phyloP scores from a whole-genome alignment of 2,329 filamentous ascomycete species.

The Fusarium verticillioides region DNA sequence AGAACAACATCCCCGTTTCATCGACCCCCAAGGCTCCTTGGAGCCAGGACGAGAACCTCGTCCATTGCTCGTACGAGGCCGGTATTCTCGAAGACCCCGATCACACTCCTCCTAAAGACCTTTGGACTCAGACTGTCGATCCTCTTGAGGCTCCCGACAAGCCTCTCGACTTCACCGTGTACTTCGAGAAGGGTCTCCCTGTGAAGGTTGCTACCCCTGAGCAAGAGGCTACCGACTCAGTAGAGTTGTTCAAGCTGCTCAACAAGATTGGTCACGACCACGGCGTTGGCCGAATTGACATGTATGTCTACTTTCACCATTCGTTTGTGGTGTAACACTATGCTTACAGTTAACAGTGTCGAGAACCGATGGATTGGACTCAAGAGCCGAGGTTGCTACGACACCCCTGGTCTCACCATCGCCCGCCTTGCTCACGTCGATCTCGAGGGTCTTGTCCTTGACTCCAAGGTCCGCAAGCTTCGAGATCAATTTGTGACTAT shows the following conservation, averaged over 20 bases:
- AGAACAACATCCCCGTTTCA: slow-evolving; percentile 76
- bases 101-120: slow-evolving; percentile 71
- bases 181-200: slow-evolving; percentile 75
- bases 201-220: slow-evolving; percentile 68
- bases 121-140: slow-evolving; percentile 75
- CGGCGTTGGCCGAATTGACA: slow-evolving; percentile 74
- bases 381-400: slow-evolving; percentile 54
- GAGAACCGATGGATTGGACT: slow-evolving; percentile 58
- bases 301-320: slow-evolving; percentile 18
- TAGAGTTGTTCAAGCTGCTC: slow-evolving; percentile 72
- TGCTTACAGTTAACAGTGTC: slow-evolving; percentile 34
- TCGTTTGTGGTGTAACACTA: not conserved
- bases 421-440: slow-evolving; percentile 52
- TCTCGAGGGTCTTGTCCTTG: slow-evolving; percentile 66
- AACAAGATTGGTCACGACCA: slow-evolving; percentile 73
- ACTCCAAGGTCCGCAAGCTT: slow-evolving; percentile 63
- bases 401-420: slow-evolving; percentile 33
- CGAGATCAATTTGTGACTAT: slow-evolving; percentile 62
- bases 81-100: slow-evolving; percentile 60
- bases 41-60: slow-evolving; percentile 59
- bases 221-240: slow-evolving; percentile 69
- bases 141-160: slow-evolving; percentile 72
- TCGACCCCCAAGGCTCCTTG: slow-evolving; percentile 79
- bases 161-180: slow-evolving; percentile 72
- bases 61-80: slow-evolving; percentile 33